A percentile compares a stretch with the other conserved stretches of the same genome.
These are phyloP conservation scores for Alnus rubra DNA, from an alignment of 306 rosid genomes.

Conservation along the genomic window DNA sequence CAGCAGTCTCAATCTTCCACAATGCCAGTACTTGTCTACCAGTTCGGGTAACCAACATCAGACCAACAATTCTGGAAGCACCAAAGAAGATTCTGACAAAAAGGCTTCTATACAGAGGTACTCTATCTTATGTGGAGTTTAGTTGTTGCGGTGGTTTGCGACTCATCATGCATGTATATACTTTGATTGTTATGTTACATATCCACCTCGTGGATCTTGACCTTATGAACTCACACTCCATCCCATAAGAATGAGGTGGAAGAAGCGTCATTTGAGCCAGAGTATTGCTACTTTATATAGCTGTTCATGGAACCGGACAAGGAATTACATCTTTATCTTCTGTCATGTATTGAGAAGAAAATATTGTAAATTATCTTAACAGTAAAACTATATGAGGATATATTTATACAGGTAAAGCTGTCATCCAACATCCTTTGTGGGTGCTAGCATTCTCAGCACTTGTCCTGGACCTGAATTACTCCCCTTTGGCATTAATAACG, in stretches of 20 bases:
- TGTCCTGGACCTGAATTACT: background rate
- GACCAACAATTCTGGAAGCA: conserved; percentile 31
- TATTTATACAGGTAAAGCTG: background rate
- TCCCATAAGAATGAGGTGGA: background rate
- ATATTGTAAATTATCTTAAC: background rate
- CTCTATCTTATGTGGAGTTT: conserved; percentile 15
- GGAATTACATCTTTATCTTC: background rate
- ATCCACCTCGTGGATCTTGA: background rate
- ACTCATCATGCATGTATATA: background rate
- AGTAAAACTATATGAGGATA: background rate
- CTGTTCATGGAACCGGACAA: conserved; percentile 17
- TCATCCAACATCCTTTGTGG: background rate
- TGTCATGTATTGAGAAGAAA: background rate
- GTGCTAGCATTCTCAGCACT: background rate
- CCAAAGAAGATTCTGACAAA: conserved; percentile 39
- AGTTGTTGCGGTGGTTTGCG: conserved; percentile 3
- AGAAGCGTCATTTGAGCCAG: background rate
- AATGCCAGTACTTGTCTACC: conserved; percentile 53
- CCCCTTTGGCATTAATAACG: background rate
- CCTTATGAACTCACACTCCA: background rate
- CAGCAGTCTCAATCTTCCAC: conserved; percentile 81
- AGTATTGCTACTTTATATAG: background rate
- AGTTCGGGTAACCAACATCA: conserved; percentile 39
- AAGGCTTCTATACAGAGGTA: conserved; percentile 62
- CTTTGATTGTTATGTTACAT: background rate